Percentiles rank a stretch among this genome's conserved stretches.
These are phyloP conservation scores for Ganoderma boninense DNA, from an alignment of 1,284 basidiomycete species.

Conservation along the genomic window DNA sequence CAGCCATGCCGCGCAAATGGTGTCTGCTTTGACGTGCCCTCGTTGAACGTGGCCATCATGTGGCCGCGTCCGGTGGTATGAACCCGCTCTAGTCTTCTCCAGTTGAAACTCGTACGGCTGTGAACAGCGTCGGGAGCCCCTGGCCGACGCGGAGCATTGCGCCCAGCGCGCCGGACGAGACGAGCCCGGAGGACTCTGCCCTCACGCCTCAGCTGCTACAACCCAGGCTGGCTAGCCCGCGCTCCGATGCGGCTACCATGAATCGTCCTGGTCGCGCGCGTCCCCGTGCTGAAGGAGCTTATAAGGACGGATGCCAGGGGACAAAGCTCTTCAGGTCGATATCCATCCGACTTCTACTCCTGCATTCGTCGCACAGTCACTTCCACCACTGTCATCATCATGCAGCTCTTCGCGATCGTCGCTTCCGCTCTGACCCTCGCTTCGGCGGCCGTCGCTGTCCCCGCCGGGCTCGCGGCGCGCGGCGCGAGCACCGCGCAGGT, in stretches of 20 bases:
- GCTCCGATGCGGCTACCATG: background rate
- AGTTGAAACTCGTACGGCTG: background rate
- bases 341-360: background rate
- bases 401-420: conserved; percentile 35
- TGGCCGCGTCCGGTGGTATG: background rate
- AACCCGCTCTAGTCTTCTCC: background rate
- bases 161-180: background rate
- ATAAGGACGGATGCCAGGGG: background rate
- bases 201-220: background rate
- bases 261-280: background rate
- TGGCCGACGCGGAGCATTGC: background rate
- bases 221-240: background rate
- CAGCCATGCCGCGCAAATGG: background rate
- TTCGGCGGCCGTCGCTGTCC: conserved; percentile 23
- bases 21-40: background rate
- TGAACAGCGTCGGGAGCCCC: background rate
- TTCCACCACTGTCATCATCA: conserved; percentile 10
- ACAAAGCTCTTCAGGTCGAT: background rate
- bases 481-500: conserved; percentile 44
- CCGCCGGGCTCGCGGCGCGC: conserved; percentile 18
- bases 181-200: background rate
- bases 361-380: background rate
- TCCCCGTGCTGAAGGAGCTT: background rate
- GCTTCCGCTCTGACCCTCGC: conserved; percentile 30
- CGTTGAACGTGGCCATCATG: background rate